A percentile compares a stretch with the other conserved stretches of the same genome.
These are phyloP conservation scores for Kodamaea fungicola DNA, from an alignment of 1,139 yeast species.

Conservation along the genomic window DNA sequence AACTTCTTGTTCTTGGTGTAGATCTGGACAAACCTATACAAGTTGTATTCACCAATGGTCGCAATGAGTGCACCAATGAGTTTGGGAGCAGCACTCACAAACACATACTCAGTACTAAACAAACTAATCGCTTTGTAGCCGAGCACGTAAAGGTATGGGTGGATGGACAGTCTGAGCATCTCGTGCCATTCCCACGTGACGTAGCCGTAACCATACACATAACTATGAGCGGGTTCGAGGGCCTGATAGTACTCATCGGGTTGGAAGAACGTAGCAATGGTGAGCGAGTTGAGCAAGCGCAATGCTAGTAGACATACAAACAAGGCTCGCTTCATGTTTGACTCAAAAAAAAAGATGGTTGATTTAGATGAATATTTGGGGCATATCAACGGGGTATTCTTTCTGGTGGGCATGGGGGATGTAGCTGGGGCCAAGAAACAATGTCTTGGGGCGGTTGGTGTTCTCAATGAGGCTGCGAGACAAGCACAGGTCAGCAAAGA, in stretches of 20 bases:
- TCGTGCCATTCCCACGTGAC: conserved; percentile 93
- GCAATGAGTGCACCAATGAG: conserved; percentile 68
- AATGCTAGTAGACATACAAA: conserved; percentile 5
- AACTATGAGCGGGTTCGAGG: conserved; percentile 83
- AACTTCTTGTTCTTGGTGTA: conserved; percentile 32
- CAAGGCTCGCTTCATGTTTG: neutral
- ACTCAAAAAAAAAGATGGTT: neutral
- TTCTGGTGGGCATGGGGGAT: conserved; percentile 16
- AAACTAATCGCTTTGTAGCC: conserved; percentile 24
- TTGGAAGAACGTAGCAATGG: conserved; percentile 77
- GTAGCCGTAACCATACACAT: conserved; percentile 77
- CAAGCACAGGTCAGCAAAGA: conserved; percentile 4
- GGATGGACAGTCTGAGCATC: conserved; percentile 71
- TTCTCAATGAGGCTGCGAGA: conserved; percentile 21
- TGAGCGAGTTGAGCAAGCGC: conserved; percentile 61
- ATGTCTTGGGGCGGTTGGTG: conserved; percentile 24
- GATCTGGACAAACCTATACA: conserved; percentile 46
- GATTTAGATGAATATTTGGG: conserved; percentile 8
- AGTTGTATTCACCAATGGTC: conserved; percentile 64
- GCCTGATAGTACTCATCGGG: conserved; percentile 96
- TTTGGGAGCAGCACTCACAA: conserved; percentile 49
- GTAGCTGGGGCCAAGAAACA: conserved; percentile 15
- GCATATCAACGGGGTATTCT: conserved; percentile 14
- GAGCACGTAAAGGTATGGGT: conserved; percentile 66
- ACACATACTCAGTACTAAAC: conserved; percentile 2